phyloP scores from a whole-genome alignment of 2,329 filamentous ascomycete genomes.

The Diaporthe nobilis region DNA sequence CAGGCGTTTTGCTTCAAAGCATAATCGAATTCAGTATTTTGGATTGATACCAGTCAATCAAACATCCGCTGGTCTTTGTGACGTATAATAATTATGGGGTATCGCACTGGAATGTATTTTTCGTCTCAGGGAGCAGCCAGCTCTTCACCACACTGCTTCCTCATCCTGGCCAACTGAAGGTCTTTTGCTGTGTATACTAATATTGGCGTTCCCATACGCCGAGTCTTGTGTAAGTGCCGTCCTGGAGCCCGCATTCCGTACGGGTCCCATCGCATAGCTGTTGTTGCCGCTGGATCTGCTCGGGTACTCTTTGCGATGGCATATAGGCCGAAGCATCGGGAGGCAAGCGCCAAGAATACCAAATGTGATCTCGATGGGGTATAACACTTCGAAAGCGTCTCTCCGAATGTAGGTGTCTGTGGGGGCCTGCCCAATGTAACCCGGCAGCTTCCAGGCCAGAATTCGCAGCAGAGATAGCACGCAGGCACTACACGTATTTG shows the following conservation, averaged over 20 bases:
- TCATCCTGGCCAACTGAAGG: constrained; percentile 12
- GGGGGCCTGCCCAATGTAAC: constrained; percentile 5
- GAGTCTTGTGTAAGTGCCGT: constrained; percentile 27
- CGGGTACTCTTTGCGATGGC: constrained; percentile 34
- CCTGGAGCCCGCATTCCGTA: constrained; percentile 5
- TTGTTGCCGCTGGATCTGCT: constrained; percentile 35
- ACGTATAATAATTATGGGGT: background rate
- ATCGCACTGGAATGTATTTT: too few species aligned
- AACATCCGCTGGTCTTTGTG: background rate
- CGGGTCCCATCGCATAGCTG: constrained; percentile 28
- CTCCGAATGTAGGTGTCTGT: constrained; percentile 24
- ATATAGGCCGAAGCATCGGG: constrained; percentile 35
- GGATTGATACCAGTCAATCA: background rate
- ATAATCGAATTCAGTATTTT: background rate
- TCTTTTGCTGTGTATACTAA: constrained; percentile 10
- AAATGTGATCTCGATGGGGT: constrained; percentile 33
- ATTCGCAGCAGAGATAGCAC: constrained; percentile 29
- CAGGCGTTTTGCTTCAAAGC: too few species aligned
- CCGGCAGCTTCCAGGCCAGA: constrained; percentile 33
- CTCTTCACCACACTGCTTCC: constrained; percentile 12
- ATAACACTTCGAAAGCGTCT: constrained; percentile 24
- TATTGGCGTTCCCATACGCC: background rate
- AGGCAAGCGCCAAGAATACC: constrained; percentile 38
- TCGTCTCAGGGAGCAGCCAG: background rate
- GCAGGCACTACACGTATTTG: constrained; percentile 1